Conservation (phyloP, 306 rosid species). For the Abrus precatorius region DNA sequence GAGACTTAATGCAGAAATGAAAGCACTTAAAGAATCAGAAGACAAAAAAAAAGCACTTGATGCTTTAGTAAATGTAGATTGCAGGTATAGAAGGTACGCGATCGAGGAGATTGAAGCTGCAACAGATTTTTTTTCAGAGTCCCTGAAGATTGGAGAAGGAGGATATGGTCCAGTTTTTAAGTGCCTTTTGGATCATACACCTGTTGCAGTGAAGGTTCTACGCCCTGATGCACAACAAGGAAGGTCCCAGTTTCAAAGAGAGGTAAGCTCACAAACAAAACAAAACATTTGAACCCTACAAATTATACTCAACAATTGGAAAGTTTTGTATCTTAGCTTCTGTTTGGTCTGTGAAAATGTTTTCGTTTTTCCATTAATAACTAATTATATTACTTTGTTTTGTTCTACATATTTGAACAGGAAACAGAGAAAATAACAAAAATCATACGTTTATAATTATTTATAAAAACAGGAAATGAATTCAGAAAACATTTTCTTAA, state of each 20-base stretch:
- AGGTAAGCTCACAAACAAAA: slow-evolving; percentile 63
- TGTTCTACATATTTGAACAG: too few species aligned
- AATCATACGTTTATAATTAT: neutral
- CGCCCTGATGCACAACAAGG: slow-evolving; percentile 99
- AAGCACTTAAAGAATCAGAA: slow-evolving; percentile 76
- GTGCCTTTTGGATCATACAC: slow-evolving; percentile 80
- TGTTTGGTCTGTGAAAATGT: neutral
- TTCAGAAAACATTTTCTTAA: neutral
- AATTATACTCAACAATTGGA: neutral
- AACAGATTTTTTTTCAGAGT: slow-evolving; percentile 67
- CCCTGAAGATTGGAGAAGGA: slow-evolving; percentile 94
- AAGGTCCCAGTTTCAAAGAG: slow-evolving; percentile 87
- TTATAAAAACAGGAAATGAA: too few species aligned
- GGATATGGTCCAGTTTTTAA: slow-evolving; percentile 95
- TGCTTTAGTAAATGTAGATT: slow-evolving; percentile 61
- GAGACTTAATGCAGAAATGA: slow-evolving; percentile 82
- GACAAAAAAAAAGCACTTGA: slow-evolving; percentile 71
- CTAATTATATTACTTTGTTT: too few species aligned
- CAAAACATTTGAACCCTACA: neutral
- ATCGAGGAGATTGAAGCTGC: slow-evolving; percentile 92
- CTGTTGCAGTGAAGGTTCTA: slow-evolving; percentile 89
- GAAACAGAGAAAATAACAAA: neutral
- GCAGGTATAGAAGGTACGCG: slow-evolving; percentile 79
- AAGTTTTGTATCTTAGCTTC: neutral
- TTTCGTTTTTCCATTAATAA: neutral